A percentile compares a stretch with the other conserved stretches of the same genome.
Conservation (phyloP, 768 basidiomycete genomes). For the Daedalea quercina region DNA sequence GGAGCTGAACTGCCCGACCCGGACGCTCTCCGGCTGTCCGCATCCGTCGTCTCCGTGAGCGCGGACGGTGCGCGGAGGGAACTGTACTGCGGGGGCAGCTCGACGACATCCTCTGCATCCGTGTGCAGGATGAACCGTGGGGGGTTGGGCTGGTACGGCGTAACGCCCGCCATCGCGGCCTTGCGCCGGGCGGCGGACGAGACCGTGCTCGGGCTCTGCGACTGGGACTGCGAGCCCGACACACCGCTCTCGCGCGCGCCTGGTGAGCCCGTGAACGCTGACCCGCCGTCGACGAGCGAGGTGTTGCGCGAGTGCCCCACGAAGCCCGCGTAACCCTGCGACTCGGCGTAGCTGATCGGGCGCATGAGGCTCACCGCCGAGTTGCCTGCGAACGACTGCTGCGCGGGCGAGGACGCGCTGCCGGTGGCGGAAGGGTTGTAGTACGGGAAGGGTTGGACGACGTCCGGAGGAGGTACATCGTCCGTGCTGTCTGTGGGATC, state of each 20-base stretch:
- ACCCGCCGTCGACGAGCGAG: background rate
- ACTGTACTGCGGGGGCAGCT: conserved; percentile 72
- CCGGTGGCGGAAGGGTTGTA: conserved; percentile 7
- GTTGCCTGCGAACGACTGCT: background rate
- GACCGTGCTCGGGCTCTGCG: too few species aligned
- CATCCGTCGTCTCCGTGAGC: background rate
- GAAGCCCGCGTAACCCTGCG: background rate
- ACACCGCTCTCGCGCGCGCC: conserved; percentile 1
- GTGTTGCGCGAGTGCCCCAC: background rate
- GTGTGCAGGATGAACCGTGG: conserved; percentile 61
- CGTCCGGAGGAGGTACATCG: conserved; percentile 4
- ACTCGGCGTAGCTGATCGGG: background rate
- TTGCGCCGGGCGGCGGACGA: conserved; percentile 47
- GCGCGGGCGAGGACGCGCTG: background rate
- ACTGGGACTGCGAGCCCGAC: conserved; percentile 3
- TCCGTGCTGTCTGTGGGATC: conserved; percentile 10
- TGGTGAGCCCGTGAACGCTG: background rate
- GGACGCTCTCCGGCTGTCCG: conserved; percentile 1
- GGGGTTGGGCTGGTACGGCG: conserved; percentile 29
- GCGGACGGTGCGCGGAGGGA: conserved; percentile 33
- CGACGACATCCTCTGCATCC: conserved; percentile 62
- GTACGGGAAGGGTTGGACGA: conserved; percentile 12
- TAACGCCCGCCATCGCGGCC: conserved; percentile 45
- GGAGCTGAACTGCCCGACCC: background rate
- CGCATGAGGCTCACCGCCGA: conserved; percentile 4